Conservation (phyloP, 176 grass and related monocot genomes). For the Aechmea fasciata region DNA sequence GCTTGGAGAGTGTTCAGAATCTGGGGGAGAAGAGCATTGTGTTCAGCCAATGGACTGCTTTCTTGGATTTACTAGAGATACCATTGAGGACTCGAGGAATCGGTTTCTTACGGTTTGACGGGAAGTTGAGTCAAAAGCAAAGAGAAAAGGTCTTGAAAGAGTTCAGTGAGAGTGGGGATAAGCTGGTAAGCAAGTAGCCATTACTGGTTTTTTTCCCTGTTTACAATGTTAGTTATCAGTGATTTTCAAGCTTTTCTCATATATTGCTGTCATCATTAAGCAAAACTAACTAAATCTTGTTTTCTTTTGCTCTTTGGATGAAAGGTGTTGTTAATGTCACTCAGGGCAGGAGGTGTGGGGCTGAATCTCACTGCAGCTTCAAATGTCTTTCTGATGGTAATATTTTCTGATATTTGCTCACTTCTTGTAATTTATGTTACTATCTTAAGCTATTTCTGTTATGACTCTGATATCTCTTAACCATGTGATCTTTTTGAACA, state of each 20-base stretch:
- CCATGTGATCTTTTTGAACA: constrained; percentile 1
- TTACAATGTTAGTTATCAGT: constrained; percentile 6
- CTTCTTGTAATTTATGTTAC: neutral
- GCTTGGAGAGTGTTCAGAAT: constrained; percentile 32
- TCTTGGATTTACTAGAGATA: constrained; percentile 79
- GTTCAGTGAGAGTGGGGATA: constrained; percentile 60
- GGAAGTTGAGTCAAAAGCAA: constrained; percentile 61
- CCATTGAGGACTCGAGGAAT: constrained; percentile 46
- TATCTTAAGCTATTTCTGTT: neutral
- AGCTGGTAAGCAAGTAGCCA: constrained; percentile 33
- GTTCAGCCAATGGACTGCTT: constrained; percentile 90
- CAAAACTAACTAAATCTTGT: neutral
- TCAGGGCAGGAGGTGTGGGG: constrained; percentile 77
- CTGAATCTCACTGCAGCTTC: constrained; percentile 88
- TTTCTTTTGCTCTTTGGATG: constrained; percentile 13
- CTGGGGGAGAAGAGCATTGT: constrained; percentile 84
- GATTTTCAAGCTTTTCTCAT: neutral
- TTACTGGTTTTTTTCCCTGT: neutral
- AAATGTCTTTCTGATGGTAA: constrained; percentile 87
- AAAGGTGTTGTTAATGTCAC: constrained; percentile 76
- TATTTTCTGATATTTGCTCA: neutral
- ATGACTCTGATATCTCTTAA: neutral
- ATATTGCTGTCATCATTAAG: no score
- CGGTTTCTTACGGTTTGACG: constrained; percentile 72
- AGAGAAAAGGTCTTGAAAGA: constrained; percentile 63